Evolutionary conservation across 2,329 filamentous ascomycete genomes (phyloP).

Genomic region (Nemania abortiva): DNA sequence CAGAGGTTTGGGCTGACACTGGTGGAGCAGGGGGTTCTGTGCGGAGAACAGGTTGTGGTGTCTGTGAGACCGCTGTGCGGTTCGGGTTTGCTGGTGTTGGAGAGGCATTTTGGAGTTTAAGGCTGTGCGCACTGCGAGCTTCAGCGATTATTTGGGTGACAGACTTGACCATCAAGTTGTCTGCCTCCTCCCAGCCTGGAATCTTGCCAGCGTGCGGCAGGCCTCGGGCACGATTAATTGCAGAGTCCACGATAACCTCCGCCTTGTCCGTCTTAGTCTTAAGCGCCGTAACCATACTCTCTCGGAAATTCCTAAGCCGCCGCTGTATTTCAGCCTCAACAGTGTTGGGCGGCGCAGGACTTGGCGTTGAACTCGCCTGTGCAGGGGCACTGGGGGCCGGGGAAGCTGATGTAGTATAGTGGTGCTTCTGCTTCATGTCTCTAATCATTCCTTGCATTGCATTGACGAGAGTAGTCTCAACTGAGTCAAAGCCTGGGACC

Average conservation of each 20-base stretch:
- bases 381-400: slow-evolving; percentile 37
- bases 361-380: slow-evolving; percentile 45
- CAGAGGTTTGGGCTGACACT: slow-evolving; percentile 40
- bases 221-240: slow-evolving; percentile 51
- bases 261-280: slow-evolving; percentile 50
- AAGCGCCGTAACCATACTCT: slow-evolving; percentile 50
- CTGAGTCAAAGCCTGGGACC: slow-evolving; percentile 47
- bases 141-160: slow-evolving; percentile 50
- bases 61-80: slow-evolving; percentile 38
- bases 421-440: slow-evolving; percentile 46
- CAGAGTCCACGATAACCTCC: slow-evolving; percentile 51
- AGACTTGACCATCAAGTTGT: slow-evolving; percentile 50
- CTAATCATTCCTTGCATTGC: slow-evolving; percentile 50
- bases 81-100: slow-evolving; percentile 30
- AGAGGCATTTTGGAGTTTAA: slow-evolving; percentile 37
- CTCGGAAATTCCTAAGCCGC: slow-evolving; percentile 48
- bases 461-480: slow-evolving; percentile 47
- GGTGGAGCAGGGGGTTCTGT: slow-evolving; percentile 45
- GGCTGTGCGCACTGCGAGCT: slow-evolving; percentile 46
- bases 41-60: slow-evolving; percentile 36
- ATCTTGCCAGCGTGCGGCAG: slow-evolving; percentile 46
- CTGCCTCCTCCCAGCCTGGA: slow-evolving; percentile 50
- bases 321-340: slow-evolving; percentile 50
- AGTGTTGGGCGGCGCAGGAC: slow-evolving; percentile 43
- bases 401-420: slow-evolving; percentile 46